phyloP scores from a whole-genome alignment of 176 grass and related monocot genomes.

The Raddia guianensis region DNA sequence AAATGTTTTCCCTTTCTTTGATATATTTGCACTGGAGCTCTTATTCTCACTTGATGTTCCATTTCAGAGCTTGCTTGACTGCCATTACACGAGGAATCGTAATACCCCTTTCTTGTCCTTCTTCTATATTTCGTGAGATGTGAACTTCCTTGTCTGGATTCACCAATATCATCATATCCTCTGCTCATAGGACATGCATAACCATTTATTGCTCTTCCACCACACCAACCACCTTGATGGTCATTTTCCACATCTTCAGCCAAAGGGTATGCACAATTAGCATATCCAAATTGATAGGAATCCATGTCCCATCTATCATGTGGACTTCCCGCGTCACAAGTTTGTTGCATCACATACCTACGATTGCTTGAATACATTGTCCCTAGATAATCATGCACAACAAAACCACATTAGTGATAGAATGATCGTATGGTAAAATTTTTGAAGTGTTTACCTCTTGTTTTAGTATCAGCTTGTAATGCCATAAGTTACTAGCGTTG shows the following conservation, averaged over 20 bases:
- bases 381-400: not conserved
- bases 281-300: not conserved
- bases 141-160: not conserved
- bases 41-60: not conserved
- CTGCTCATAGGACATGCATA: not conserved
- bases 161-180: not conserved
- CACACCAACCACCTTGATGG: not conserved
- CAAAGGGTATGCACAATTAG: not conserved
- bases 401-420: not conserved
- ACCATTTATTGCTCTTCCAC: not conserved
- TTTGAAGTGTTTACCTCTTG: not conserved
- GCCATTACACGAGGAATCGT: not conserved
- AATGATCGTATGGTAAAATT: not conserved
- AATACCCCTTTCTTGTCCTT: not conserved
- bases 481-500: not conserved
- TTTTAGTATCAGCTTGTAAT: not conserved
- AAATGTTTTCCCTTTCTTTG: not conserved
- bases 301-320: not conserved
- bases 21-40: not conserved
- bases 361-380: not conserved
- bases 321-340: not conserved
- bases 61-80: not conserved
- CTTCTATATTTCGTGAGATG: not conserved
- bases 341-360: not conserved
- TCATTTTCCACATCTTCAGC: not conserved